These are phyloP conservation scores for Acmispon strigosus DNA, from an alignment of 306 rosid genomes.

Conservation along the genomic window DNA sequence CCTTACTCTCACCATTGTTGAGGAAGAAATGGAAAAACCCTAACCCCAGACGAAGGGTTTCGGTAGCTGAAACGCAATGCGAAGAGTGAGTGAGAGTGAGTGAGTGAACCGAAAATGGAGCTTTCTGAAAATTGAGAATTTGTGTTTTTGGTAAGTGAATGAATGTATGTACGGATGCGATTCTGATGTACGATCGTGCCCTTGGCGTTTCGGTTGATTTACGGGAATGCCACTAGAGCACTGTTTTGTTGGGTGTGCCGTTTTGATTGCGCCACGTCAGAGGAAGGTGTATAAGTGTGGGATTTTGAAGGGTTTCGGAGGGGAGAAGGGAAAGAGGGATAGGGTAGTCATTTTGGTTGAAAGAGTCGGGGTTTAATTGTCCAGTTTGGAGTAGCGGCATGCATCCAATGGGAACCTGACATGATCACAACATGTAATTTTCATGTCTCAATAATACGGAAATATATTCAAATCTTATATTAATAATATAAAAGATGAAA, in stretches of 20 bases:
- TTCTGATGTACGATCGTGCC: constrained; percentile 1
- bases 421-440: background rate
- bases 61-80: background rate
- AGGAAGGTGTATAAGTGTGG: background rate
- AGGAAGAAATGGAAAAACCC: constrained; percentile 7
- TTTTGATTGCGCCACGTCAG: background rate
- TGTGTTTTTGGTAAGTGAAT: background rate
- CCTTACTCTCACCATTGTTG: constrained; percentile 11
- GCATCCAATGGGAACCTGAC: background rate
- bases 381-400: background rate
- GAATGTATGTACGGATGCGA: background rate
- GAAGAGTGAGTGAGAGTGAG: background rate
- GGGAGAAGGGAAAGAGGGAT: background rate
- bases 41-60: background rate
- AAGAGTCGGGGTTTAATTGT: background rate
- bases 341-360: background rate
- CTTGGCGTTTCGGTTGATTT: background rate
- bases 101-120: background rate
- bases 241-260: background rate
- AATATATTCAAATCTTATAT: no score
- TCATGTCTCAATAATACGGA: no score
- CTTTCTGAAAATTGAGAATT: background rate
- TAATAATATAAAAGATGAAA: no score
- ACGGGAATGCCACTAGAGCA: background rate
- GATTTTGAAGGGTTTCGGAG: background rate